Conservation (phyloP, 345 rosid genomes). For the Diplotaxis tenuifolia region DNA sequence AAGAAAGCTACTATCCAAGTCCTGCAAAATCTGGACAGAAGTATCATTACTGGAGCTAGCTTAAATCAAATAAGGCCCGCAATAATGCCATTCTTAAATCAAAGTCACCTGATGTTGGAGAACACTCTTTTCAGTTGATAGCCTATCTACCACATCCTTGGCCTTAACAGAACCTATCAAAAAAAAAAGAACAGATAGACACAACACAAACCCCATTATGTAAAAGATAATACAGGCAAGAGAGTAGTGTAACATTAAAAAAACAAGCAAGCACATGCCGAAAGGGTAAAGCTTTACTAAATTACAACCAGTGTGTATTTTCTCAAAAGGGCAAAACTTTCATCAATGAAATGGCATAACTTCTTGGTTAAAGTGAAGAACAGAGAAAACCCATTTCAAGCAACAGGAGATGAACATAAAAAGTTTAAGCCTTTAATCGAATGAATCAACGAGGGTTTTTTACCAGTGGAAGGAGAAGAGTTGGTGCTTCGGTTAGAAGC, state of each 20-base stretch:
- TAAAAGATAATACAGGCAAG: not conserved
- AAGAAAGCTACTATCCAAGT: slow-evolving; percentile 14
- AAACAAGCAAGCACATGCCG: not conserved
- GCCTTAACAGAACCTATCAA: slow-evolving; percentile 10
- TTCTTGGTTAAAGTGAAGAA: not conserved
- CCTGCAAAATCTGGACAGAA: slow-evolving; percentile 33
- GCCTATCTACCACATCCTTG: slow-evolving; percentile 10
- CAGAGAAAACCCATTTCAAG: not conserved
- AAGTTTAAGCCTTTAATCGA: not conserved
- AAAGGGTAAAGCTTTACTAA: slow-evolving; percentile 16
- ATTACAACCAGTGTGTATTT: not conserved
- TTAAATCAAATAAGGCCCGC: not conserved
- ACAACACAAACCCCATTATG: not conserved
- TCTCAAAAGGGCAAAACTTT: not conserved
- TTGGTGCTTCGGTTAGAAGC: slow-evolving; percentile 29
- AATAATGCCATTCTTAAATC: not conserved
- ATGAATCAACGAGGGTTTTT: not conserved
- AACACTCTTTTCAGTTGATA: slow-evolving; percentile 10
- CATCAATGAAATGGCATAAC: not conserved
- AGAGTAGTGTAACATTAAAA: not conserved
- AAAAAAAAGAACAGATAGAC: not conserved
- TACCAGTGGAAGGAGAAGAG: slow-evolving; percentile 24
- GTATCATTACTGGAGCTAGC: not conserved
- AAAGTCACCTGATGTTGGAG: slow-evolving; percentile 26
- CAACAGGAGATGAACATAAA: not conserved